Evolutionary conservation across 768 basidiomycete species (phyloP), one percentile per base, ranked within the genome.

Genomic region (Trametes coccinea): DNA sequence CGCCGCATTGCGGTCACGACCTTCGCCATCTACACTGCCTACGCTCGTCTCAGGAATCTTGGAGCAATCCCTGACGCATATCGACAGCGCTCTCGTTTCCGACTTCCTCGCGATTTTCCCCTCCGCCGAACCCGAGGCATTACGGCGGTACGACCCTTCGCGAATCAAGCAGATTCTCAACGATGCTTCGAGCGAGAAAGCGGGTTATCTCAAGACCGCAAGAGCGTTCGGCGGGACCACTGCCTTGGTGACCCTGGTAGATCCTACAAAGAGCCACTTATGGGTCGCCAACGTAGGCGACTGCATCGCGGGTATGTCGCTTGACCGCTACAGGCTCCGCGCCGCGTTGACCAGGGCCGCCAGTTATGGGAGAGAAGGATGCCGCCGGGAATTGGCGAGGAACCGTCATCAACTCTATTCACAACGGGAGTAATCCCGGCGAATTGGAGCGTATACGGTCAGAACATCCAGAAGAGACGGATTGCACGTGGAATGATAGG

Each of bases 271-370:
- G 63, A 77, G 82, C 68, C 83, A 90, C 63, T 75, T 92, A 22
- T 92, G 90, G 90, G 75, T 92, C 49, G 90, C 89, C 5, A 91
- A 91, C 69, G 78, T 92, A 30, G 90, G 90, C 13, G 90, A 92
- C 69, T 91, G 88, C 71, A 86, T 89, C 78, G 88, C 88, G 62
- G 79, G 89, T 89, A 64, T 64, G 86, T 76, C 60, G 44, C 5
- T 56, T 51, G 39, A 39, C 31, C 30, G 46, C 8, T 27, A 46
- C 44, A 43, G 33, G 37, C 27, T 39, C 34, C 53, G 49, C 46
- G 29, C 40, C 34, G 27, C 39, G 55, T 65, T 53, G 54, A 59
- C 37, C 29, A 39, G 60, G 45, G 48, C 41, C 54, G 60, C 61
- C 50, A 66, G 67, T 70, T n/a, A 67, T 72, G 80, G 89, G 80